Percentiles rank a stretch among this genome's conserved stretches.
Evolutionary conservation across 163 green algal genomes (phyloP).

Genomic region (Scenedesmus sp.): DNA sequence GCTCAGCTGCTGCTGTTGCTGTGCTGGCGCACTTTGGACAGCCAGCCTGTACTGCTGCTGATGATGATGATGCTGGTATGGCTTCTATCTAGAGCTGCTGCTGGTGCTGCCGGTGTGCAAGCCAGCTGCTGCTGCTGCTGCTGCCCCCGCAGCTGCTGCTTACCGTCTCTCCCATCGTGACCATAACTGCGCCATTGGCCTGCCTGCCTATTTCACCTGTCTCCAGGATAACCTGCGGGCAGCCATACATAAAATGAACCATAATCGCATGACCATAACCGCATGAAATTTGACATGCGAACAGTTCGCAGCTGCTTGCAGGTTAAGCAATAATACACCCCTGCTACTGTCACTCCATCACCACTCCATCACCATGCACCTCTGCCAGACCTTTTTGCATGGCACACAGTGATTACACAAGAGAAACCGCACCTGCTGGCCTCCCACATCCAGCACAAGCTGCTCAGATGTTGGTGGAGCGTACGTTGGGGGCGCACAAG

Average conservation of each 20-base stretch:
- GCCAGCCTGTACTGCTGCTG: neutral
- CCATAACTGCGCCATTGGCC: slow-evolving; percentile 92
- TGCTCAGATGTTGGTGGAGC: neutral
- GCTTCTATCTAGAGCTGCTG: neutral
- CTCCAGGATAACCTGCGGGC: slow-evolving; percentile 86
- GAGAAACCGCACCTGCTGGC: slow-evolving; percentile 15
- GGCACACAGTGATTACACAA: neutral
- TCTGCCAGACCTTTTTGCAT: neutral
- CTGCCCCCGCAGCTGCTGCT: slow-evolving; percentile 3
- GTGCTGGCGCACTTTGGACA: neutral
- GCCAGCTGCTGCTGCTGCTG: neutral
- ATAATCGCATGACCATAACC: too few relatives aligned
- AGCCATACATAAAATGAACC: too few relatives aligned
- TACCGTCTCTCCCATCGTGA: slow-evolving; percentile 92
- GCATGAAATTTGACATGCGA: too few relatives aligned
- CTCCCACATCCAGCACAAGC: slow-evolving; percentile 49
- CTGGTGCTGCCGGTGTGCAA: too few relatives aligned
- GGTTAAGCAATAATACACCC: neutral
- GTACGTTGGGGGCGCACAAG: neutral
- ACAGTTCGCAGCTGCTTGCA: neutral
- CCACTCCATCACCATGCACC: neutral
- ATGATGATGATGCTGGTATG: neutral
- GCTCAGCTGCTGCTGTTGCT: neutral
- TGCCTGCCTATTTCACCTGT: slow-evolving; percentile 95
- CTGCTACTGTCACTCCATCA: neutral